Conservation (phyloP, 1,139 yeast genomes). For the Wickerhamiella pararugosa region DNA sequence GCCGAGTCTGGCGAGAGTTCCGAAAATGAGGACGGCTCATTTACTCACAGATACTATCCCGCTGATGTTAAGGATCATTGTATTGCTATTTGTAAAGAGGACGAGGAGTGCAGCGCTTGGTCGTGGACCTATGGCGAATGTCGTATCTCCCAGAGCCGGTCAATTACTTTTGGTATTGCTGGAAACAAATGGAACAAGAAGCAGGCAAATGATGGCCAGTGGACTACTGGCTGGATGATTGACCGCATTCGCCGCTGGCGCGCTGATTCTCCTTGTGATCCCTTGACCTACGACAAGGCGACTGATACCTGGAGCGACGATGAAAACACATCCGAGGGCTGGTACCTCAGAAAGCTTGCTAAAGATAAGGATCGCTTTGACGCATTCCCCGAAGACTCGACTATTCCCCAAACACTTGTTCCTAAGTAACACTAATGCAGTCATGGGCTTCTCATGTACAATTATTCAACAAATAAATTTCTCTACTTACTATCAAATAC, state of each 20-base stretch:
- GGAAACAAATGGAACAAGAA: conserved; percentile 5
- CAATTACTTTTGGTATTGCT: conserved; percentile 9
- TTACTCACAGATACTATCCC: neutral
- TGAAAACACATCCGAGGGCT: conserved; percentile 6
- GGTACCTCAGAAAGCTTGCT: conserved; percentile 5
- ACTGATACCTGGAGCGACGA: conserved; percentile 3
- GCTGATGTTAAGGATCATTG: conserved; percentile 15
- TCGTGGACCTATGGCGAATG: conserved; percentile 15
- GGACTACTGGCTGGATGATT: conserved; percentile 20
- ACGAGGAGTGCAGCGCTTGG: conserved; percentile 18
- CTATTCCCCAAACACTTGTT: neutral
- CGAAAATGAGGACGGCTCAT: too few species aligned
- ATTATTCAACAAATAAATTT: neutral
- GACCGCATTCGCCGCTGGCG: conserved; percentile 22
- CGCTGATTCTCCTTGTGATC: conserved; percentile 7
- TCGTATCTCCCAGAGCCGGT: conserved; percentile 4
- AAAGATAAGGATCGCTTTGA: neutral
- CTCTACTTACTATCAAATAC: neutral
- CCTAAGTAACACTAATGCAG: too few species aligned
- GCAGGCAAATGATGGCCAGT: neutral
- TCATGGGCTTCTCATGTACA: too few species aligned
- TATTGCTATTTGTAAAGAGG: conserved; percentile 15
- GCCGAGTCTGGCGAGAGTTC: too few species aligned
- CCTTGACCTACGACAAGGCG: neutral
- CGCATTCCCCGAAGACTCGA: neutral